Percentiles rank a stretch among this genome's conserved stretches.
These are phyloP conservation scores for Sporisorium reilianum DNA, from an alignment of 1,284 basidiomycete species.

Conservation along the genomic window DNA sequence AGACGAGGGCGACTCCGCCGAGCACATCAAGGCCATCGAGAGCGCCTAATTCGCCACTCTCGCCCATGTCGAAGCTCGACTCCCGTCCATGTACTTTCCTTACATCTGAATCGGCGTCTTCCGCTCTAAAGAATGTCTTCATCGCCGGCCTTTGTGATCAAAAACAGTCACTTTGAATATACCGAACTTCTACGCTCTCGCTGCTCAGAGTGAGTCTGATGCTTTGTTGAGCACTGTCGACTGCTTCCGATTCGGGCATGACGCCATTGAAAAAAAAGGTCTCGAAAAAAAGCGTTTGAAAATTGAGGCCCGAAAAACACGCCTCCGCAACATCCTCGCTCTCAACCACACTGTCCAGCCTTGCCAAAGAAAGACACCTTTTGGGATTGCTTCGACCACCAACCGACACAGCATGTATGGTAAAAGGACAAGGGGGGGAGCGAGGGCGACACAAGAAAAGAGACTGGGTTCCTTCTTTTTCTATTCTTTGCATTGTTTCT, in stretches of 20 bases:
- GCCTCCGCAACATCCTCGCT: neutral
- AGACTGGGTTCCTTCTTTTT: neutral
- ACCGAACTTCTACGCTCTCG: neutral
- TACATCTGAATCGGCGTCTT: neutral
- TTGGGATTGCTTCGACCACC: slow-evolving; percentile 19
- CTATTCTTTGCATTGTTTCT: slow-evolving; percentile 1
- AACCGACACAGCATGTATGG: slow-evolving; percentile 15
- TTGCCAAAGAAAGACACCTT: slow-evolving; percentile 3
- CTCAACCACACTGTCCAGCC: neutral
- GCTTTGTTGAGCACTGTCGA: neutral
- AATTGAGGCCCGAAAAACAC: neutral
- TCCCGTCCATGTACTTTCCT: neutral
- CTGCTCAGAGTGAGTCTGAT: neutral
- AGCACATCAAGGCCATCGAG: slow-evolving; percentile 60
- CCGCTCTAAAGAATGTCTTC: neutral
- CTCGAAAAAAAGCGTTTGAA: neutral
- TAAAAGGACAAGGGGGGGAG: neutral
- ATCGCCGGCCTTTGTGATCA: neutral
- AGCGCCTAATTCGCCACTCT: slow-evolving; percentile 33
- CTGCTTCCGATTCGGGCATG: neutral
- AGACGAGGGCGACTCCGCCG: slow-evolving; percentile 56
- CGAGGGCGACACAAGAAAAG: slow-evolving; percentile 1
- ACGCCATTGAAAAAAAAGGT: neutral
- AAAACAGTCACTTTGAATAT: neutral
- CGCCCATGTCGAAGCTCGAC: neutral